These are phyloP conservation scores for Harringtonia aguacate DNA, from an alignment of 2,329 filamentous ascomycete genomes.

Conservation along the genomic window DNA sequence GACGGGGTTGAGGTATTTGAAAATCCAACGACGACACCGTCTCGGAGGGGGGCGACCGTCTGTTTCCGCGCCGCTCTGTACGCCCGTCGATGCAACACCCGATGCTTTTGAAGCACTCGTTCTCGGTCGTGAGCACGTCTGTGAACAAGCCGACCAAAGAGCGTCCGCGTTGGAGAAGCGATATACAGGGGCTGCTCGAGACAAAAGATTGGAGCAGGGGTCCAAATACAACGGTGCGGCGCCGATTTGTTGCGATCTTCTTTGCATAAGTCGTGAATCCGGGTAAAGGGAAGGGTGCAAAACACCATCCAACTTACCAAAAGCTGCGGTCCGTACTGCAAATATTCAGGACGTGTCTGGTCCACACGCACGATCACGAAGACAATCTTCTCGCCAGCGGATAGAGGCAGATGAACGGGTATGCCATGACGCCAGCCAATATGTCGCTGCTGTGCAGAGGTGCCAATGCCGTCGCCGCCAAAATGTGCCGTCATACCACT, in stretches of 20 bases:
- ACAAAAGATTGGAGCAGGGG: background rate
- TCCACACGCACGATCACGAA: slow-evolving; percentile 1
- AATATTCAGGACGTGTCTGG: background rate
- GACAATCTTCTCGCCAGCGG: slow-evolving; percentile 1
- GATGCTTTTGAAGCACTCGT: slow-evolving; percentile 2
- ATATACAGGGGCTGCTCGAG: background rate
- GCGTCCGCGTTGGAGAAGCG: background rate
- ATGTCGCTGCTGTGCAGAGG: slow-evolving; percentile 2
- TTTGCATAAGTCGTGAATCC: background rate
- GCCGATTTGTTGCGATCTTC: background rate
- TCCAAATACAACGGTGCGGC: background rate
- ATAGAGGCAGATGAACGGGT: slow-evolving; percentile 1
- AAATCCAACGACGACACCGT: background rate
- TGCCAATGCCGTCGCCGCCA: slow-evolving; percentile 3
- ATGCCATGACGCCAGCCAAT: slow-evolving; percentile 4
- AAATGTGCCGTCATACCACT: slow-evolving; percentile 5
- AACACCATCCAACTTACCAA: background rate
- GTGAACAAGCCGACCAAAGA: slow-evolving; percentile 1
- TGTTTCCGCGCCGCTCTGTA: background rate
- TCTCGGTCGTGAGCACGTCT: background rate
- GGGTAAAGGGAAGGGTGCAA: background rate
- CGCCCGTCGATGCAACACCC: background rate
- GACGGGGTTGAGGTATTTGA: background rate
- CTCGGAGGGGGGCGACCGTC: background rate
- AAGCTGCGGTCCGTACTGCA: background rate